Evolutionary conservation across 2,329 filamentous ascomycete genomes (phyloP), one percentile per base, ranked within the genome.

Genomic region (Talaromyces funiculosus): DNA sequence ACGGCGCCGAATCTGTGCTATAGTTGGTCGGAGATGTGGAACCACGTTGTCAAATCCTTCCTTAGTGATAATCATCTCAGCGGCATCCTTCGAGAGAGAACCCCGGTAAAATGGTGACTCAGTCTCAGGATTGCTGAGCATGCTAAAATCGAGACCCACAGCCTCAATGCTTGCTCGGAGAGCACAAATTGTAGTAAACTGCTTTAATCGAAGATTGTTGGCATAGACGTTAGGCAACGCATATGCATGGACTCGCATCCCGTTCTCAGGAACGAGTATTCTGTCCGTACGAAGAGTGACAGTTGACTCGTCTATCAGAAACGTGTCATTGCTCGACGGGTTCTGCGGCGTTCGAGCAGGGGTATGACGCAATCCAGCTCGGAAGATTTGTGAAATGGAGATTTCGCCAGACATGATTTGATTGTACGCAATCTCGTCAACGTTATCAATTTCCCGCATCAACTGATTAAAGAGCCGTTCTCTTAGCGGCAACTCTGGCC

Each of bases 181-280:
- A 20, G 53, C 53, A 9, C 37, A 31, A 42, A 56, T 29, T 20
- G 24, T 43, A 22, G 37, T 56, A 43, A 56, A 56, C 14, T 56
- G 53, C 20, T 56, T 56, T 9, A 56, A 56, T 3, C 53, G 35
- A 43, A 56, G 53, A 56, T 43, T 20, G 14, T 56, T 56, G 37
- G 53, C 37, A 24, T 56, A 56, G 53, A 56, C 14, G 24, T 56
- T 24, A 42, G 53, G 53, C 37, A 56, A 42, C 18, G 53, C 37
- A 43, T 56, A 7, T 43, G 22, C 53, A 56, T 57, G 26, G 26
- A 57, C 38, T n/a, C 10, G 38, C 53, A 42, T 56, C 35, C 20
- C 22, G 37, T 56, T 56, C 24, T 56, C 53, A 33, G 53, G 53
- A 31, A 56, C 37, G 16, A 56, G 53, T 43, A 56, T 56, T 43